A percentile compares a stretch with the other conserved stretches of the same genome.
phyloP scores from a whole-genome alignment of 176 grass and related monocot species.

The Zoysia japonica region DNA sequence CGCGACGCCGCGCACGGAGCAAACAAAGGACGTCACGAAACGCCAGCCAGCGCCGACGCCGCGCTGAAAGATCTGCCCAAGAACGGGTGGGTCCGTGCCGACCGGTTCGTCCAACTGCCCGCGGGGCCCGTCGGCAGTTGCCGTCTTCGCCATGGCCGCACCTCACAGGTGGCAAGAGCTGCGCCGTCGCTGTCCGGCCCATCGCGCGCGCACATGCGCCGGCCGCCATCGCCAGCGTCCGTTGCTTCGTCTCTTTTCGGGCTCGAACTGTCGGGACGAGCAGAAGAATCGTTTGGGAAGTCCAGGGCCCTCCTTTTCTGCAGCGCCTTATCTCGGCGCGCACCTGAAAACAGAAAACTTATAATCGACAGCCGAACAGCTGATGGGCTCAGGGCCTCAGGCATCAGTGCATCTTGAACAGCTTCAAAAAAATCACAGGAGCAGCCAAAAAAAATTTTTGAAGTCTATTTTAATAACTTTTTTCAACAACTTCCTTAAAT shows the following conservation, averaged over 20 bases:
- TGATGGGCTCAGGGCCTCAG: too few species aligned
- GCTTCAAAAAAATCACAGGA: too few species aligned
- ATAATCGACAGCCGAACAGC: neutral
- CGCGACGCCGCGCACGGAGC: too few species aligned
- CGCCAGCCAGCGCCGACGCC: too few species aligned
- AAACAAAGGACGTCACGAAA: neutral
- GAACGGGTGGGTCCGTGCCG: neutral
- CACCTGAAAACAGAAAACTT: neutral
- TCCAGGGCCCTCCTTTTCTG: neutral
- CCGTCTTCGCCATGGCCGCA: constrained; percentile 18
- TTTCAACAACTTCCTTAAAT: too few species aligned
- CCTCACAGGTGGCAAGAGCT: constrained; percentile 44
- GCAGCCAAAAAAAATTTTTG: too few species aligned
- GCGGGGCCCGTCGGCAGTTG: constrained; percentile 2
- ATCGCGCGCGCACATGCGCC: constrained; percentile 39
- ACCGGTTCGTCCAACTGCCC: neutral
- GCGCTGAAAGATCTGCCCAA: neutral
- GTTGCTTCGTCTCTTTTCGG: constrained; percentile 41
- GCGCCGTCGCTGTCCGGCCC: constrained; percentile 29
- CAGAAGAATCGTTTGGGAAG: neutral
- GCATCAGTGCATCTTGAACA: too few species aligned
- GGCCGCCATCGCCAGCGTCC: constrained; percentile 2
- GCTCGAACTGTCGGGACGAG: constrained; percentile 2
- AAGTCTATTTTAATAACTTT: too few species aligned
- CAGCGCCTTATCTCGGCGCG: neutral